These are phyloP conservation scores for Fagus crenata DNA, from an alignment of 306 rosid species.

Conservation along the genomic window DNA sequence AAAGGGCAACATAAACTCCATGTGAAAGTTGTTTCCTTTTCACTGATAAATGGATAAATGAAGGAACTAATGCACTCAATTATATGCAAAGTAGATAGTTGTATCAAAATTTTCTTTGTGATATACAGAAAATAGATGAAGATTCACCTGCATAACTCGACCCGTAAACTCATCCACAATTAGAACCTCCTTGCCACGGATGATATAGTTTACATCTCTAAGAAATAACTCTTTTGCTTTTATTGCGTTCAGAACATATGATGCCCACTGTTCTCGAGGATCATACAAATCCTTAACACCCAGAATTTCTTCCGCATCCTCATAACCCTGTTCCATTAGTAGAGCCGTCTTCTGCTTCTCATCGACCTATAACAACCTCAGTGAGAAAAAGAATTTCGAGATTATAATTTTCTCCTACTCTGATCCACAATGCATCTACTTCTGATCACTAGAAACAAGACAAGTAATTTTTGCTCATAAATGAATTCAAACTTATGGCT, in stretches of 20 bases:
- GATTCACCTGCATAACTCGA: conserved; percentile 93
- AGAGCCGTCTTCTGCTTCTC: conserved; percentile 89
- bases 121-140: not conserved
- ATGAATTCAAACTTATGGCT: not conserved
- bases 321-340: conserved; percentile 93
- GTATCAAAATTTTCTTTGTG: not conserved
- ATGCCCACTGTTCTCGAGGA: conserved; percentile 99
- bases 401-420: conserved; percentile 8
- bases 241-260: conserved; percentile 83
- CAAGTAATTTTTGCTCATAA: conserved; percentile 11
- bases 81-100: conserved; percentile 2
- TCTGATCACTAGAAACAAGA: conserved; percentile 7
- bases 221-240: conserved; percentile 96
- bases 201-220: conserved; percentile 85
- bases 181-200: conserved; percentile 88
- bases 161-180: conserved; percentile 98
- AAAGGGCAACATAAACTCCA: conserved; percentile 1
- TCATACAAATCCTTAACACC: conserved; percentile 88
- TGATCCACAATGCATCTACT: conserved; percentile 18
- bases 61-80: not conserved
- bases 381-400: conserved; percentile 6
- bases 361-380: conserved; percentile 62
- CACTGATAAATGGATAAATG: not conserved
- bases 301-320: conserved; percentile 94
- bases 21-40: not conserved